Percentiles rank a stretch among this genome's conserved stretches.
These are phyloP conservation scores for Rosa persica DNA, from an alignment of 306 rosid species.

Conservation along the genomic window DNA sequence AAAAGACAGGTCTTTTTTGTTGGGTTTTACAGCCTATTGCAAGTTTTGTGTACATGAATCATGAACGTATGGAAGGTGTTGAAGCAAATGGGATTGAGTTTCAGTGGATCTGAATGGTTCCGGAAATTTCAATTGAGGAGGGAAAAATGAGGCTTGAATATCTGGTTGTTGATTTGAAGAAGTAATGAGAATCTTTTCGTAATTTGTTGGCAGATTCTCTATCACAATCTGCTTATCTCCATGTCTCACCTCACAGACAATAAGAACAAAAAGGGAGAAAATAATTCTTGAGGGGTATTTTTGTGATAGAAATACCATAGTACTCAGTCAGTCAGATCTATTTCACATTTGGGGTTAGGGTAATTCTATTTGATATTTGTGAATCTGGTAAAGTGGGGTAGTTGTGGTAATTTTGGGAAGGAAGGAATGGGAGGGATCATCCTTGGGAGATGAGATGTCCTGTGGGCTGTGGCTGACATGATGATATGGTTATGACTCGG, in stretches of 20 bases:
- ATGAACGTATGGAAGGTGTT: conserved; percentile 65
- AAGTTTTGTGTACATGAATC: conserved; percentile 14
- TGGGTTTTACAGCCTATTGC: conserved; percentile 2
- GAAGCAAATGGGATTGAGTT: conserved; percentile 58
- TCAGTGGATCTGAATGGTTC: conserved; percentile 49
- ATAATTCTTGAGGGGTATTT: not conserved
- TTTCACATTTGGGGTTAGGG: not conserved
- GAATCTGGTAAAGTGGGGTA: conserved; percentile 1
- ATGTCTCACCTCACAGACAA: conserved; percentile 10
- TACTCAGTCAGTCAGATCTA: not conserved
- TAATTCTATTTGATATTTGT: not conserved
- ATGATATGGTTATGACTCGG: not conserved
- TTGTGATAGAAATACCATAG: not conserved
- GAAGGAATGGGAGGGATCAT: not conserved
- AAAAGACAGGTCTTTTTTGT: conserved; percentile 43
- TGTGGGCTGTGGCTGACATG: conserved; percentile 7
- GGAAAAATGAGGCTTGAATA: conserved; percentile 1
- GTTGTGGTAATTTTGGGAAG: conserved; percentile 11
- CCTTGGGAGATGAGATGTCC: not conserved
- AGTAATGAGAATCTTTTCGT: not conserved
- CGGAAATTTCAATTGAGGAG: not conserved
- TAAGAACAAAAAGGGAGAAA: not conserved
- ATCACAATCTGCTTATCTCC: conserved; percentile 49
- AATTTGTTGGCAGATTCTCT: conserved; percentile 47
- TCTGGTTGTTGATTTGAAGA: not conserved